Conservation (phyloP, 805 yeast genomes). For the Sugiyamaella smithiae region DNA sequence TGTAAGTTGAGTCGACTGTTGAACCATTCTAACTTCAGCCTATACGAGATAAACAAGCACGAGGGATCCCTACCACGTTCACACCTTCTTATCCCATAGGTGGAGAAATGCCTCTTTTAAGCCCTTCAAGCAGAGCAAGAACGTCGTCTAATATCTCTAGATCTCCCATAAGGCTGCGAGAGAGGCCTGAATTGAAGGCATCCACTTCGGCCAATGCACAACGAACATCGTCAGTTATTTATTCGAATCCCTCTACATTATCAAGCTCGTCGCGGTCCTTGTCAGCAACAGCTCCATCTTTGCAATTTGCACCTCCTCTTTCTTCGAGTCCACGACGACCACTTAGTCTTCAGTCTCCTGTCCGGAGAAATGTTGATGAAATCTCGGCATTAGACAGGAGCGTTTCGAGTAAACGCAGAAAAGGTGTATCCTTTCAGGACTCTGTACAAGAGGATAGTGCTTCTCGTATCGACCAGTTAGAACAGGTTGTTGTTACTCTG, state of each 20-base stretch:
- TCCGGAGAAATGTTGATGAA: not conserved
- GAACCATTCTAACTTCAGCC: constrained; percentile 1
- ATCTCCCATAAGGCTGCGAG: not conserved
- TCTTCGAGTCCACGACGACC: constrained; percentile 1
- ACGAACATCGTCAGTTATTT: not conserved
- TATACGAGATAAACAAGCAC: not conserved
- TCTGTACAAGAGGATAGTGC: not conserved
- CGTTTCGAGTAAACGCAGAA: not conserved
- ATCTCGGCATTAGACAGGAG: not conserved
- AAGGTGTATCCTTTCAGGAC: constrained; percentile 5
- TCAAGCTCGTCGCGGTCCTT: not conserved
- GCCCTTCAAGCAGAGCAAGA: not conserved
- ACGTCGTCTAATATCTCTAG: not conserved
- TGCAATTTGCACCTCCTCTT: not conserved
- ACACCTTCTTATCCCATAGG: constrained; percentile 8
- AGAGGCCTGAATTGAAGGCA: not conserved
- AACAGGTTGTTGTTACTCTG: constrained; percentile 7
- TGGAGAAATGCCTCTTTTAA: constrained; percentile 2
- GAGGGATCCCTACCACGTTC: constrained; percentile 3
- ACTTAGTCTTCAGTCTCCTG: not conserved
- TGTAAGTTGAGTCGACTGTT: not conserved
- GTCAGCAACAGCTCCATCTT: not conserved
- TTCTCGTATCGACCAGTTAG: not conserved
- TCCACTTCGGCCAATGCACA: not conserved
- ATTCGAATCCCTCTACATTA: not conserved